Evolutionary conservation across 108 stramenopile genomes (phyloP), one percentile per base, ranked within the genome.

Genomic region (Pseudonitzschia multistriata): DNA sequence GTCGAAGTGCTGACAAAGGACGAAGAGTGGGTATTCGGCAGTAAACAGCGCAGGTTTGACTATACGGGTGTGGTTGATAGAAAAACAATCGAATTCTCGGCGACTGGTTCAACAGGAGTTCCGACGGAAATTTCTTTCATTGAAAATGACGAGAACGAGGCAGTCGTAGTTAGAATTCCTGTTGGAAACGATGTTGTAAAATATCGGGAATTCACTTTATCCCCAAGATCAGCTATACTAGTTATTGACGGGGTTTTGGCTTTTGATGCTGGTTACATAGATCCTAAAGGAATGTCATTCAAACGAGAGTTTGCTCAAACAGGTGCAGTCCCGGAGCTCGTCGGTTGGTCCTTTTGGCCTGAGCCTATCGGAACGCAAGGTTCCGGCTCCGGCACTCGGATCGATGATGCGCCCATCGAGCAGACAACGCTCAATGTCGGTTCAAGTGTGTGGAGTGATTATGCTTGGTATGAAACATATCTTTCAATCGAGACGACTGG

Each of bases 381-480:
- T 8, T 53, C 35, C 4, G 59, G 65, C 54, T 48, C 53, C 6
- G 17, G 31, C 13, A 78, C 70, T 22, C 66, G 5, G 62, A 62
- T 39, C 30, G 49, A 31, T 8, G 54, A 49, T n/a, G 29, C 8
- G 52, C 82, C 79, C n/a, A 47, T 80, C 19, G 80, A 86, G 40
- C 77, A 80, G 62, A 79, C 82, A 14, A 39, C 69, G 54, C 62
- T 79, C 13, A 78, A 72, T 45, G 57, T 74, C 25, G 55, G 59
- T n/a, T 57, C 79, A 13, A 25, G 54, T 31, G 49, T 79, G 4
- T 76, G 50, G 47, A 83, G 81, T 54, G 81, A 87, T 57, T 87
- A 84, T 70, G 66, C 82, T 10, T 87, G 86, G 86, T 88, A 88
- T 66, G 66, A 67, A 25, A 74, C 79, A 6, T 29, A 35, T 5